A percentile compares a stretch with the other conserved stretches of the same genome.
Evolutionary conservation across 257 asterid species (phyloP).

Genomic region (Parsonsia alboflavescens): DNA sequence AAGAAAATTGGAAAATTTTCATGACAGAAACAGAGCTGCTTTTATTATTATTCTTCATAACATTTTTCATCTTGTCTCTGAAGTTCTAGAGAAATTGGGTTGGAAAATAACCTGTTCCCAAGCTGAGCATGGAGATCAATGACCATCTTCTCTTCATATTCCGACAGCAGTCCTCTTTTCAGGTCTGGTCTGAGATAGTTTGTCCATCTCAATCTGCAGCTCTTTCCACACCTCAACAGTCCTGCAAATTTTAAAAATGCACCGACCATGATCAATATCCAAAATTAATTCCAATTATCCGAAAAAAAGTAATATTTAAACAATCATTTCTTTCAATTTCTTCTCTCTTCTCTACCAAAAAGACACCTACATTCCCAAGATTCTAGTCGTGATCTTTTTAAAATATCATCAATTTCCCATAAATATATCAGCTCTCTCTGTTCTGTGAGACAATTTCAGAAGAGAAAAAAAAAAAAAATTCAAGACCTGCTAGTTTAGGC

Average conservation of each 20-base stretch:
- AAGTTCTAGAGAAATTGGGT: background rate
- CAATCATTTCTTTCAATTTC: too few species aligned
- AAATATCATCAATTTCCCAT: background rate
- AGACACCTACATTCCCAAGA: background rate
- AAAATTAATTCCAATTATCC: too few species aligned
- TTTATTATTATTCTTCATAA: background rate
- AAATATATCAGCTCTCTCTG: background rate
- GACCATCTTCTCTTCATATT: constrained; percentile 82
- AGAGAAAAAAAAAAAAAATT: background rate
- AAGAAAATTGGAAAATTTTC: too few species aligned
- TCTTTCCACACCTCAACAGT: constrained; percentile 86
- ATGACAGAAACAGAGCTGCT: too few species aligned
- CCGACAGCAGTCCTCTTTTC: constrained; percentile 86
- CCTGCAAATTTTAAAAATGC: constrained; percentile 34
- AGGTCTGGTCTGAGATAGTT: constrained; percentile 90
- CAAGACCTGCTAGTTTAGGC: constrained; percentile 85
- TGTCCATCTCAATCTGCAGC: constrained; percentile 94
- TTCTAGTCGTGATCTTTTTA: background rate
- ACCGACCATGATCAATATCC: background rate
- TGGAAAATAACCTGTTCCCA: constrained; percentile 63
- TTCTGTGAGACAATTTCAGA: background rate
- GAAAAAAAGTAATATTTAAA: too few species aligned
- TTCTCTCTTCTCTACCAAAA: too few species aligned
- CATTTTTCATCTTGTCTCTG: background rate
- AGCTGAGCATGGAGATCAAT: constrained; percentile 98